Conservation (phyloP, 1,139 yeast genomes). For the Zygosaccharomyces pseudobailii region DNA sequence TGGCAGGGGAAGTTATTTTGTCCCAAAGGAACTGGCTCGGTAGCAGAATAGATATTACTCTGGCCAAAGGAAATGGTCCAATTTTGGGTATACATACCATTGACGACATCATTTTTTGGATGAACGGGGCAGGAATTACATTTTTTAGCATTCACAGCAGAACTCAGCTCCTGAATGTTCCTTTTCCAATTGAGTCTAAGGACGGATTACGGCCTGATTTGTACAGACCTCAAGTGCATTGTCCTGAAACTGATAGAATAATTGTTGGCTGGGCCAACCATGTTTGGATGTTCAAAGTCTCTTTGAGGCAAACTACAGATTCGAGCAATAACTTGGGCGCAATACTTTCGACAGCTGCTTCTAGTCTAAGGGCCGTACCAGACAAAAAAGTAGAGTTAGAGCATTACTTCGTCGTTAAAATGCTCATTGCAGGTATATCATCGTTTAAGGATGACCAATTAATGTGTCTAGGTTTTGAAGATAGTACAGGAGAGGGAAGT, state of each 20-base stretch:
- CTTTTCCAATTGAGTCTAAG: slow-evolving; percentile 49
- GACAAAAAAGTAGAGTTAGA: slow-evolving; percentile 59
- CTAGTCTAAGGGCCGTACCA: slow-evolving; percentile 52
- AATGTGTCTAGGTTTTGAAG: slow-evolving; percentile 51
- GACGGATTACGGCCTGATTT: slow-evolving; percentile 62
- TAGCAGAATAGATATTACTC: slow-evolving; percentile 58
- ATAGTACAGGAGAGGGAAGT: slow-evolving; percentile 24
- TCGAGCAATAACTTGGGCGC: slow-evolving; percentile 25
- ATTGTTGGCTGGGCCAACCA: slow-evolving; percentile 81
- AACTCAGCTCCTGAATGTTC: slow-evolving; percentile 45
- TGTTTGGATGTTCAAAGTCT: slow-evolving; percentile 66
- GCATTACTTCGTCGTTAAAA: slow-evolving; percentile 36
- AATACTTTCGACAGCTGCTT: slow-evolving; percentile 61
- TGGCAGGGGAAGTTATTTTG: slow-evolving; percentile 74
- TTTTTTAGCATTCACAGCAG: slow-evolving; percentile 49
- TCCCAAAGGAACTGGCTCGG: slow-evolving; percentile 87
- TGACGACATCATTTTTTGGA: slow-evolving; percentile 72
- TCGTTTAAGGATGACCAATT: slow-evolving; percentile 64
- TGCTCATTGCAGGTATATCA: slow-evolving; percentile 72
- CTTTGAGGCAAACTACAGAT: slow-evolving; percentile 16
- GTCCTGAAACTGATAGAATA: slow-evolving; percentile 63
- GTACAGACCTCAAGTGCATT: slow-evolving; percentile 74
- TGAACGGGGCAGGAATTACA: slow-evolving; percentile 76
- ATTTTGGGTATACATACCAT: slow-evolving; percentile 59
- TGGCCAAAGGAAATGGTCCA: slow-evolving; percentile 66